phyloP scores from a whole-genome alignment of 164 flowering plant genomes.

The Tetrastigma voinierianum region DNA sequence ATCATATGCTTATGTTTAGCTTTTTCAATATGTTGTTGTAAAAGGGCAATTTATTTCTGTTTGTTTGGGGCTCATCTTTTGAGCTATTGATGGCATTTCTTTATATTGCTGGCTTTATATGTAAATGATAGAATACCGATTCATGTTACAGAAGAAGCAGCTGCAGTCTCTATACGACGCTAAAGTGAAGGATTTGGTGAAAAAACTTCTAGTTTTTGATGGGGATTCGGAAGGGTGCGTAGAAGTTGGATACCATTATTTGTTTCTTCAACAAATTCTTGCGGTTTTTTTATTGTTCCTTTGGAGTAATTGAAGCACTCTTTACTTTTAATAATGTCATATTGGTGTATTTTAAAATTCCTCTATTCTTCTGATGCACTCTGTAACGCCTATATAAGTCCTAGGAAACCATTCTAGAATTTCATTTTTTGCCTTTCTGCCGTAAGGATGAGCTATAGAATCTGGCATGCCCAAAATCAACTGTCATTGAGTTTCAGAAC shows the following conservation, averaged over 20 bases:
- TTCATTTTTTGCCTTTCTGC: no score
- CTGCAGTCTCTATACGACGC: slow-evolving; percentile 59
- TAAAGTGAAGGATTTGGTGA: slow-evolving; percentile 75
- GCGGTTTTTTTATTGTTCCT: neutral
- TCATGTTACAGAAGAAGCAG: slow-evolving; percentile 69
- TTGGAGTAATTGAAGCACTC: neutral
- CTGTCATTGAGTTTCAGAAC: neutral
- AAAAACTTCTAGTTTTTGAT: slow-evolving; percentile 56
- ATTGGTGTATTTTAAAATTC: neutral
- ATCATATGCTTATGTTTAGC: no score
- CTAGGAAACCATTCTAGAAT: no score
- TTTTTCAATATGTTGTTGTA: neutral
- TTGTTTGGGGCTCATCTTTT: no score
- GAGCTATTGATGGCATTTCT: neutral
- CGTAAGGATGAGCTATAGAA: neutral
- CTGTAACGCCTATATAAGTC: neutral
- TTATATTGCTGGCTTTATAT: neutral
- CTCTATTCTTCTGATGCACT: neutral
- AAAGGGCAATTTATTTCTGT: no score
- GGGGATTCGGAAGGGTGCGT: slow-evolving; percentile 55
- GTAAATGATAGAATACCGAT: slow-evolving; percentile 18
- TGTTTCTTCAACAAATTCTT: no score
- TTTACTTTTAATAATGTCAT: neutral
- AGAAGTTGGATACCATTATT: neutral
- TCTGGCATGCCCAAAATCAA: neutral